Percentiles rank a stretch among this genome's conserved stretches.
These are phyloP conservation scores for Saccharomyces hybrid DNA, from an alignment of 1,139 yeast genomes.

Conservation along the genomic window DNA sequence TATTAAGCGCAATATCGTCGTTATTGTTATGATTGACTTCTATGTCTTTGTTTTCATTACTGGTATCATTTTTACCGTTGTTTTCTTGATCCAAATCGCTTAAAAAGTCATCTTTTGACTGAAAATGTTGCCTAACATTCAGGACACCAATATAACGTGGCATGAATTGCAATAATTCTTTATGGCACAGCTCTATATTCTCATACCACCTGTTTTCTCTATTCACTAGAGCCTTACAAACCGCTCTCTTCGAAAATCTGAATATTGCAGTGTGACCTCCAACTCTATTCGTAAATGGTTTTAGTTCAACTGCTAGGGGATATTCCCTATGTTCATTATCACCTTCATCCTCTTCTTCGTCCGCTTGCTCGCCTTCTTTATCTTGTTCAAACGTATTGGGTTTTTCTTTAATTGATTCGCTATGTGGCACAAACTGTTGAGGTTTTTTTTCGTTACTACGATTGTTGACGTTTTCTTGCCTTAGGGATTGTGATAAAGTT, in stretches of 20 bases:
- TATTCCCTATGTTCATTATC: constrained; percentile 34
- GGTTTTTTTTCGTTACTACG: not conserved
- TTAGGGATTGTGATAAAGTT: not conserved
- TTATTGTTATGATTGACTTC: not conserved
- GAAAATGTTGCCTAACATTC: constrained; percentile 63
- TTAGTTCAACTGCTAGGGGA: constrained; percentile 73
- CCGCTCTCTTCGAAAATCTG: constrained; percentile 82
- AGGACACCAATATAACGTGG: constrained; percentile 91
- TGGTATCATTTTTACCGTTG: constrained; percentile 3
- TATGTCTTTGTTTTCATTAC: not conserved
- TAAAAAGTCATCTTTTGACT: constrained; percentile 22
- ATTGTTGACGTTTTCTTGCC: not conserved
- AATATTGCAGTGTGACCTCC: constrained; percentile 98
- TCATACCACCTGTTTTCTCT: constrained; percentile 91
- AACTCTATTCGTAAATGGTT: constrained; percentile 84
- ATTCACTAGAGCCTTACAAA: constrained; percentile 88
- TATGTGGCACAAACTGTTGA: constrained; percentile 1
- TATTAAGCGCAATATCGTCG: not conserved
- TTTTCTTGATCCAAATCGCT: constrained; percentile 8
- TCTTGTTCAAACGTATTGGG: constrained; percentile 14
- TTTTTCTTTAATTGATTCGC: constrained; percentile 12
- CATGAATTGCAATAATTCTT: constrained; percentile 73
- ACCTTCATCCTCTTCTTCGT: constrained; percentile 18
- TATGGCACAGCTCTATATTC: constrained; percentile 67
- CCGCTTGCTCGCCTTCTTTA: constrained; percentile 13